Evolutionary conservation across 2,329 filamentous ascomycete genomes (phyloP), one percentile per base, ranked within the genome.

Genomic region (Monosporascus sp.): DNA sequence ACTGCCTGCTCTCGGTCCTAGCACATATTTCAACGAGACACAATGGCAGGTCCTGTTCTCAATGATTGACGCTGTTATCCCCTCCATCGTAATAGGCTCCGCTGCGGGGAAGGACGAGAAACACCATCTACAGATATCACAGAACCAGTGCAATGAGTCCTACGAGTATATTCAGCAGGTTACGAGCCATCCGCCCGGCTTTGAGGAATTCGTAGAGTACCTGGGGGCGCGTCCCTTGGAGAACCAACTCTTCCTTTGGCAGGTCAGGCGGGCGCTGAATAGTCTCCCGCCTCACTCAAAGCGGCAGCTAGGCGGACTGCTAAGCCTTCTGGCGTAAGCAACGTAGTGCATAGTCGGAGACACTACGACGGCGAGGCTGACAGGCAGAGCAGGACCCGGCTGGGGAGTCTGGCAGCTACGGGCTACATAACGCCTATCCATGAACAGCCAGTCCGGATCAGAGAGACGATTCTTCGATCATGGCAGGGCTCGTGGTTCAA

Each of bases 351-450:
- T 35, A 14, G 31, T 14, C 11, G 31, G 31, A 35, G 31, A 35
- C 14, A 35, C 11, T 14, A 35, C 31, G 31, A 5, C 31, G 31
- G 31, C 31, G 7, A n/a, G 49, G 45, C 54, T 62, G 50, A 62
- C 49, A 20, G 36, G 31, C 53, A 52, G 41, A 46, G 18, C 66
- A 88, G 84, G 55, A 85, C 83, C 22, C 78, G 81, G 36, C 67
- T 78, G 3, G 87, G 87, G 25, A 82, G 83, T 25, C 69, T 88
- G 18, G 66, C 88, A 6, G 73, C 89, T 47, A 90, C 88, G 0
- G 86, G 87, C n/a, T 81, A 84, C 65, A 75, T 79, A 58, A 81
- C 77, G 0, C 82, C 86, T 1, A 68, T 90, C 46, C 75, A 82
- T 50, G 71, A 81, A 50, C 86, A 89, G 58, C 79, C 87, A 1